phyloP scores from a whole-genome alignment of 2,329 filamentous ascomycete genomes.

The Apiospora koreana region DNA sequence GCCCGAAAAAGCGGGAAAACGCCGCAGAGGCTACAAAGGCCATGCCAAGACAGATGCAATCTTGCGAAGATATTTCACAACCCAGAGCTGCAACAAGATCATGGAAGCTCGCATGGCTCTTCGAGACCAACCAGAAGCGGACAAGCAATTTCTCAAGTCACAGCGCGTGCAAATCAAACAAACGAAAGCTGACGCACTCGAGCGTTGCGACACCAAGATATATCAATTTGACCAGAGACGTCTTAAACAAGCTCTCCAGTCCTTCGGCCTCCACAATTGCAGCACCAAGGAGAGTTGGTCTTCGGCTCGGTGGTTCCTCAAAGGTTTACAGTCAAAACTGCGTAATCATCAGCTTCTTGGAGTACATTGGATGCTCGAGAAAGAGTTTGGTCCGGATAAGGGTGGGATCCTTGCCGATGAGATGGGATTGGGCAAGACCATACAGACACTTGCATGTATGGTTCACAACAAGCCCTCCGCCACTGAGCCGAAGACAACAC shows the following conservation, averaged over 20 bases:
- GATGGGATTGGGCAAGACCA: slow-evolving; percentile 7
- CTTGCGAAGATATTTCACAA: neutral
- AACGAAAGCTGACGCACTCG: neutral
- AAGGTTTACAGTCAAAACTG: neutral
- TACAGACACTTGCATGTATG: neutral
- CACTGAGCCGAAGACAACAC: neutral
- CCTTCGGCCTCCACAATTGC: slow-evolving; percentile 1
- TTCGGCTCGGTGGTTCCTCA: neutral
- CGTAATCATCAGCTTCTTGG: slow-evolving; percentile 1
- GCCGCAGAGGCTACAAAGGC: neutral
- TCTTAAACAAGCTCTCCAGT: neutral
- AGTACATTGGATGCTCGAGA: neutral
- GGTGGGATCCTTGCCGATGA: slow-evolving; percentile 10
- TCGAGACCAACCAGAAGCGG: neutral
- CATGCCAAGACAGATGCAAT: no score
- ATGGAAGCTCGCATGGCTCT: neutral
- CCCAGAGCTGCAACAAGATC: neutral
- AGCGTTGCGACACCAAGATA: neutral
- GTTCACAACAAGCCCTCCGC: neutral
- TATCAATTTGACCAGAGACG: neutral
- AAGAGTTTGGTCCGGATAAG: neutral
- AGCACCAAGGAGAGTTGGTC: neutral
- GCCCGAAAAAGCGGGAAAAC: neutral
- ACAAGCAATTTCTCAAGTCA: no score
- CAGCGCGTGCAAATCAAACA: neutral